Evolutionary conservation across 371 early-diverging fungal genomes (phyloP), one percentile per base, ranked within the genome.

Genomic region (Mortierella sp.): DNA sequence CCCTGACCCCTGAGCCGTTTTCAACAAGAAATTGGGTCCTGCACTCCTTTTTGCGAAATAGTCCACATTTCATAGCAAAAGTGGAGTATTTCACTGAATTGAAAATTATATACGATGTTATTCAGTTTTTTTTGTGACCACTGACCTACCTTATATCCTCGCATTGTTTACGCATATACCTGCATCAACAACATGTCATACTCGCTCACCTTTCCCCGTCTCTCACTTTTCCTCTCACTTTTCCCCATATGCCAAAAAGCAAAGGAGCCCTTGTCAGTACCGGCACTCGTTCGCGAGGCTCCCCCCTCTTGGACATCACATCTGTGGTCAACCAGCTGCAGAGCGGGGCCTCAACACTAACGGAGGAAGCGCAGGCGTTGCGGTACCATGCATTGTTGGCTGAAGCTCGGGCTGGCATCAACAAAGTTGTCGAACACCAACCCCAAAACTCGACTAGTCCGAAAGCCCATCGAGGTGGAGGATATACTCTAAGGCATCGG

Each of bases 401-500:
- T 26, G 29, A 65, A 44, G 65, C 65, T 16, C 65, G 65, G 29
- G 16, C 45, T 43, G 65, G 11, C 4, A 29, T 37, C 0, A 63
- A 63, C 63, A 13, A 63, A 4, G 63, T 19, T 63, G 19, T 31
- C 14, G 37, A 66, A 34, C 26, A 66, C 22, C 39, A 39, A 40
- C 64, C 8, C 41, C 64, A 13, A 29, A 29, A 66, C 14, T 8
- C 31, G 7, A 29, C 45, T 29, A 16, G 45, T 31, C 4, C 13
- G 19, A 24, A 66, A 41, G 43, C 19, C 10, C 41, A 45, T 43
- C 22, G 66, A 66, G 44, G 66, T 24, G 44, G 26, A 66, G 48
- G 66, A 31, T 66, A 13, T 29, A 40, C 66, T 24, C 64, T 64
- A 10, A 40, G 64, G 41, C 41, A 43, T n/a, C 64, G 64, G 64